These are phyloP conservation scores for Dipteronia sinensis DNA, from an alignment of 345 rosid species.

Conservation along the genomic window DNA sequence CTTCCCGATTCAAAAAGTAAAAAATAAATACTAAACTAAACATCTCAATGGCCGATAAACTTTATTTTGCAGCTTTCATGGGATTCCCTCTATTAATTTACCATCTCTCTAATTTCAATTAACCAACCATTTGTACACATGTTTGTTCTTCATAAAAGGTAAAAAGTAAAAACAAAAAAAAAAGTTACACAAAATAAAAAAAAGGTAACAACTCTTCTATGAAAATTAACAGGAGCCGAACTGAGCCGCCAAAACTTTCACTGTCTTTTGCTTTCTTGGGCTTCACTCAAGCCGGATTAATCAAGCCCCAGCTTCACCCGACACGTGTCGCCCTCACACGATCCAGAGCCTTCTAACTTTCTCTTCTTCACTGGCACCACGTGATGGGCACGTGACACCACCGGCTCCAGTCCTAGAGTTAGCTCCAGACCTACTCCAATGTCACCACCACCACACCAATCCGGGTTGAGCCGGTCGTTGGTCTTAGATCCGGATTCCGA, in stretches of 20 bases:
- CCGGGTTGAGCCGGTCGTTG: background rate
- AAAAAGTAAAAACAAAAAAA: background rate
- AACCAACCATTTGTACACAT: constrained; percentile 21
- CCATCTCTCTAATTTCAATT: constrained; percentile 19
- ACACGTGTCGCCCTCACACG: constrained; percentile 46
- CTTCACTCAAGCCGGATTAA: constrained; percentile 20
- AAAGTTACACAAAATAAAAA: background rate
- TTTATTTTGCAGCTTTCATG: background rate
- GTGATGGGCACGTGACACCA: constrained; percentile 42
- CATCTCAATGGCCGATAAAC: no score
- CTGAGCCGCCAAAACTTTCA: constrained; percentile 29
- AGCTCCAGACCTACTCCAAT: constrained; percentile 62
- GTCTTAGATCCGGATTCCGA: constrained; percentile 27
- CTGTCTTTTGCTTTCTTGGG: background rate
- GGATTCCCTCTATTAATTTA: constrained; percentile 20
- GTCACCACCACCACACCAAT: constrained; percentile 16
- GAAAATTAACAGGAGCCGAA: constrained; percentile 15
- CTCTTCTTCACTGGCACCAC: constrained; percentile 82
- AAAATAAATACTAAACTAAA: no score
- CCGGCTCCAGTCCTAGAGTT: constrained; percentile 52
- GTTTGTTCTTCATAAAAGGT: constrained; percentile 10
- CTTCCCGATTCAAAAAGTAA: no score
- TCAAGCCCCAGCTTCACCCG: constrained; percentile 66
- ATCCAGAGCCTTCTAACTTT: constrained; percentile 39
- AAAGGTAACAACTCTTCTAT: constrained; percentile 15